phyloP scores from a whole-genome alignment of 352 stramenopile genomes.

The Phytophthora citrophthora region DNA sequence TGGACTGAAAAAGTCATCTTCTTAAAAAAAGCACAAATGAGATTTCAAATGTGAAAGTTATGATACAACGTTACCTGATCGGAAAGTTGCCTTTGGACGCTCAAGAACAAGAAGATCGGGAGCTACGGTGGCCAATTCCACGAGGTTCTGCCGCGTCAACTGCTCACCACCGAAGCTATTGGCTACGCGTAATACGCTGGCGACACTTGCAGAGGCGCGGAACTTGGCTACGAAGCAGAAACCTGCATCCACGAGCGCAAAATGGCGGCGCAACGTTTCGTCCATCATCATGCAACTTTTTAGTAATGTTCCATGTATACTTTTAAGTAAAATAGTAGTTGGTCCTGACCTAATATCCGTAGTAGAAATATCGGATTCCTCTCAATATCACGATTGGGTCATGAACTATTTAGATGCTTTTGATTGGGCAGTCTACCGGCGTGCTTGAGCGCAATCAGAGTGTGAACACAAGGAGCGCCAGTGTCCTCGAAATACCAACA shows the following conservation, averaged over 20 bases:
- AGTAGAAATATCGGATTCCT: no score
- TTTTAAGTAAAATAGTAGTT: no score
- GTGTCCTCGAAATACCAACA: no score
- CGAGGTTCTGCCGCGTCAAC: conserved; percentile 48
- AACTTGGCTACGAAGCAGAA: conserved; percentile 74
- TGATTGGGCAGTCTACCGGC: no score
- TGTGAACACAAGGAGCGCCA: no score
- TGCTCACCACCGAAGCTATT: conserved; percentile 56
- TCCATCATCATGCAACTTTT: conserved; percentile 1
- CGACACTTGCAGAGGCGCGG: conserved; percentile 46
- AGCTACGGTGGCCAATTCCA: conserved; percentile 49
- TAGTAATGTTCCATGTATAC: no score
- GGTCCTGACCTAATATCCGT: no score
- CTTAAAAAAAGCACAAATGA: background rate
- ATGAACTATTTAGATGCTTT: no score
- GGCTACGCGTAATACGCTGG: conserved; percentile 65
- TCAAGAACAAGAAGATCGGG: conserved; percentile 55
- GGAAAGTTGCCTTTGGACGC: conserved; percentile 4
- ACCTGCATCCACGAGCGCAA: conserved; percentile 68
- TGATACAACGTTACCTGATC: background rate
- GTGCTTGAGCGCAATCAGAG: no score
- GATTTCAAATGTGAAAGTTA: no score
- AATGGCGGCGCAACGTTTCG: conserved; percentile 40
- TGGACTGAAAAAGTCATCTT: conserved; percentile 55
- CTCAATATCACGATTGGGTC: no score